These are phyloP conservation scores for Marchantia paleacea DNA, from an alignment of 225 moss, liverwort and hornwort species.

Conservation along the genomic window DNA sequence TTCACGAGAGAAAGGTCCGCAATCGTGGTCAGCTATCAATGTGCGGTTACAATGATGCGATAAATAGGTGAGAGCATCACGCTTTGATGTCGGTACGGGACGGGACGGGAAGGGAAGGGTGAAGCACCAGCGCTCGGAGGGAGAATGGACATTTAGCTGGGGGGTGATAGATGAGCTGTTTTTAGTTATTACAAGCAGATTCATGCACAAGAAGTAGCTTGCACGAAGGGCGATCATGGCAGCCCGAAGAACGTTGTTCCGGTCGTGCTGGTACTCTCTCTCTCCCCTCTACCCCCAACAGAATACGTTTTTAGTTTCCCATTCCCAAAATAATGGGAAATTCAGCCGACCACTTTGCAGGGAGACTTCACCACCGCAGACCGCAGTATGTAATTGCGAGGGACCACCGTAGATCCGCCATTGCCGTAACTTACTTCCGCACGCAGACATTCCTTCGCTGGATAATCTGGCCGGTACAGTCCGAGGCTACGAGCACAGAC, in stretches of 20 bases:
- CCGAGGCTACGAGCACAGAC: not conserved
- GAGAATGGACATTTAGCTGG: not conserved
- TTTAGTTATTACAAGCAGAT: not conserved
- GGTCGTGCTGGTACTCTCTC: slow-evolving; percentile 2
- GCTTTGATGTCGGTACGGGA: not conserved
- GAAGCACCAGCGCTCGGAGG: not conserved
- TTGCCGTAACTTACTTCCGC: not conserved
- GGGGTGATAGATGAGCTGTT: no score
- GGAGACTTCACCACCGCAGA: not conserved
- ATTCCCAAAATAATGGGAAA: no score
- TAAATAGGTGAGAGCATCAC: not conserved
- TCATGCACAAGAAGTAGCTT: not conserved
- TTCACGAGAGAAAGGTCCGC: not conserved
- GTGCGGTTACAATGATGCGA: not conserved
- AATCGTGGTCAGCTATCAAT: not conserved
- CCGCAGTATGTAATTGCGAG: not conserved
- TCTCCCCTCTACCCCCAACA: not conserved
- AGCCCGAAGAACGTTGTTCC: not conserved
- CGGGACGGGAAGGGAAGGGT: not conserved
- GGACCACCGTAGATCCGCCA: not conserved
- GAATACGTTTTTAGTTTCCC: not conserved
- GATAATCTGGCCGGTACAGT: not conserved
- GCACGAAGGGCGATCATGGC: slow-evolving; percentile 4
- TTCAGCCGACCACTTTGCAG: no score
- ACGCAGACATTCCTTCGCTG: not conserved